Evolutionary conservation across 2,329 filamentous ascomycete genomes (phyloP).

Genomic region (Botryotinia globosa): DNA sequence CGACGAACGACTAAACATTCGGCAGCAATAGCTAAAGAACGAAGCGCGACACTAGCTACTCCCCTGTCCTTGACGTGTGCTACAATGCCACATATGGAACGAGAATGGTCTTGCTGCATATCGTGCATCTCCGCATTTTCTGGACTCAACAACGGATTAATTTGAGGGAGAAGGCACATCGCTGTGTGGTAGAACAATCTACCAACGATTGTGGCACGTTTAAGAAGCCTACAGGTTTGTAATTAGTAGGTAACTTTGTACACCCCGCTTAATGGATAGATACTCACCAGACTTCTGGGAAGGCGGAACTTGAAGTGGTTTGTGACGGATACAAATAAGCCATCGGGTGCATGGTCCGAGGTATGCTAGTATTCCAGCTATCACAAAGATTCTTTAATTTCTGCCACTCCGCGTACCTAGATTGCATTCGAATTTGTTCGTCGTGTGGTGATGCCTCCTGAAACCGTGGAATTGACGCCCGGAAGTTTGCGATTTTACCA

Average conservation of each 20-base stretch:
- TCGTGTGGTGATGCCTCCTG: conserved; percentile 58
- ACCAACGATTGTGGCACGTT: conserved; percentile 75
- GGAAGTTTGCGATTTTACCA: conserved; percentile 83
- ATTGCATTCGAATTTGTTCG: conserved; percentile 61
- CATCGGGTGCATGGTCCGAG: conserved; percentile 83
- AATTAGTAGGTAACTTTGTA: conserved; percentile 31
- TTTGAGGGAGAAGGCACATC: conserved; percentile 75
- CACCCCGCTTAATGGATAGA: background rate
- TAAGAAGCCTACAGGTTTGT: conserved; percentile 63
- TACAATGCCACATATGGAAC: conserved; percentile 85
- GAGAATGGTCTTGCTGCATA: conserved; percentile 70
- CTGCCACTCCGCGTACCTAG: conserved; percentile 73
- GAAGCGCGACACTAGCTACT: conserved; percentile 74
- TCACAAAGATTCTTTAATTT: conserved; percentile 78
- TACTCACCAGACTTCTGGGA: conserved; percentile 80
- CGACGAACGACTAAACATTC: conserved; percentile 64
- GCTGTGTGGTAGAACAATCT: conserved; percentile 87
- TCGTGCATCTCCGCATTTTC: conserved; percentile 62
- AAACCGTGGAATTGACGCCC: conserved; percentile 63
- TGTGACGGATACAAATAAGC: conserved; percentile 70
- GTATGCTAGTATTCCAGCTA: conserved; percentile 74
- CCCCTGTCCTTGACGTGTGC: conserved; percentile 80
- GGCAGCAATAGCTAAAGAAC: conserved; percentile 74
- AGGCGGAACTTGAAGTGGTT: conserved; percentile 66
- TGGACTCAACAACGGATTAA: conserved; percentile 66